Base-by-base conservation (phyloP, 352 stramenopile species). In the Phytophthora cactorum region DNA sequence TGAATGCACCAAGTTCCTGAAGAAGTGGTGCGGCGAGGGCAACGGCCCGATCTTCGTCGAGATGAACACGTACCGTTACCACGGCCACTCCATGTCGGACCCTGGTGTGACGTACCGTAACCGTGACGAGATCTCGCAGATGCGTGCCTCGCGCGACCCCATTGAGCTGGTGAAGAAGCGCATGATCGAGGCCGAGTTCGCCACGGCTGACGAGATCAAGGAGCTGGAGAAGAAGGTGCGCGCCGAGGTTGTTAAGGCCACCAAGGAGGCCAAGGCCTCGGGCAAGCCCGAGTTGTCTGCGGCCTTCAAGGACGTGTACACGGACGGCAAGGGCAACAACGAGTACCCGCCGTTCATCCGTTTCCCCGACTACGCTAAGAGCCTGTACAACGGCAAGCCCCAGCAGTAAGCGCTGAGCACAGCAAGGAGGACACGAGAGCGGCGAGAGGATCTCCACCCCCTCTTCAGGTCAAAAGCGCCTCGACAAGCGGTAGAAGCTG, bases 51-150 rank as follows among this genome's bases (percentile, higher is more conserved):
- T 99, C 75, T 99, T 99, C 79, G 88, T 99, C 14, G 98, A 99
- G 84, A 97, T 99, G 92, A 99, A 97, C 86, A 99, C 98, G 59
- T 99, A 99, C 86, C 95, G 98, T 62, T 99, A 99, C 93, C 98
- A 99, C 82, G 98, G 98, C 60, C 98, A 99, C 86, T 99, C 95
- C 74, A 99, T 99, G 98, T 99, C 95, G 51, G 98, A 99, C 88
- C 98, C 98, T 11, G 98, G 98, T 60, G 98, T 99, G 43, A 99
- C 98, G 49, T 99, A 99, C 91, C 97, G 98, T 70, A 99, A 99
- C 85, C 95, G 98, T 70, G 98, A 99, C 65, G 98, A 99, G 85
- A 99, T 99, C 79, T 98, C 95, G 70, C 91, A 98, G 74, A 99
- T 99, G 71, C 93, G 98, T 72, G 94, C 97, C 38, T 98, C 97